Evolutionary conservation across 345 rosid genomes (phyloP), one percentile per base, ranked within the genome.

Genomic region (Bruguiera sexangula): DNA sequence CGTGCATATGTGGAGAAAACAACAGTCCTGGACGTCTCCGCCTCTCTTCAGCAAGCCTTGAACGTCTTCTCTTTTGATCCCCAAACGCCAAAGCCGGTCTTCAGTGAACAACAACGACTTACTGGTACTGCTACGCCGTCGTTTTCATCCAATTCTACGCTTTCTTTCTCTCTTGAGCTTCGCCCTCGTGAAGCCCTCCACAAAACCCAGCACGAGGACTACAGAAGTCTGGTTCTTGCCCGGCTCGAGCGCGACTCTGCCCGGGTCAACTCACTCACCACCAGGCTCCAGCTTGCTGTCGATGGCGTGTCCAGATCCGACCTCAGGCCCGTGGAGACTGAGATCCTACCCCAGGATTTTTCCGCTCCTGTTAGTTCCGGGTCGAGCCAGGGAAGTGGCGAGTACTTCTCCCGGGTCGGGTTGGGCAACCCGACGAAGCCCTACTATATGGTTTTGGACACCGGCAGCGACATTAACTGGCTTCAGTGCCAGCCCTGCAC

Each of bases 401-500:
- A 94, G 87, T 94, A 94, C 78, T 94, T 94, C 82, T 76, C 97
- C 0, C 83, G 90, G 20, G 48, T 94, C 73, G 96, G 96, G 3
- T 76, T 94, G 54, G 98, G 98, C n/a, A 81, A 62, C 51, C 98
- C 98, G 61, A 76, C 90, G 3, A 87, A 75, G 32, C 82, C 83
- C 46, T 85, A 71, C 66, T 85, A 26, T 67, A 78, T 90, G 89
- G 93, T 88, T n/a, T 79, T 90, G 8, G 96, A 90, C 69, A 90
- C 96, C 5, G 98, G 98, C 16, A 88, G 95, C 63, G 98, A 94
- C 80, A 46, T 91, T 8, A 91, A 69, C 63, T 94, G 98, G 98
- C 79, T 94, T 67, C 98, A 94, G 72, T 94, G 96, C 70, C 29
- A 82, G 65, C 95, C 97, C 19, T 94, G 98, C 60, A 1, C 76